These are phyloP conservation scores for Boletus vermiculosoides DNA, from an alignment of 768 basidiomycete genomes.

Conservation along the genomic window DNA sequence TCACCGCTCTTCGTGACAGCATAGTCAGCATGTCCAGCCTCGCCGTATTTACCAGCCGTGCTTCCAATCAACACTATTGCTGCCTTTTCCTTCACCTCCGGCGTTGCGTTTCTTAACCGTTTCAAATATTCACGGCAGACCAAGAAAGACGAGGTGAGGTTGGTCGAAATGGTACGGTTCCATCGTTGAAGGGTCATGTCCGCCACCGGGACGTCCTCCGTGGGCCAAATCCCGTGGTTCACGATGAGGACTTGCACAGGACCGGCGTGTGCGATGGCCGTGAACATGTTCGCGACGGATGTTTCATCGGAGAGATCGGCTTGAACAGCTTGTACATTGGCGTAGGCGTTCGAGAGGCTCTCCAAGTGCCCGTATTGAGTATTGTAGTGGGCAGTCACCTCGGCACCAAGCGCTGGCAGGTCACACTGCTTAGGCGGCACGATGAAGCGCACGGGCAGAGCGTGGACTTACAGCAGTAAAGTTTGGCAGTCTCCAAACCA, in stretches of 20 bases:
- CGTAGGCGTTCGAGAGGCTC: conserved; percentile 39
- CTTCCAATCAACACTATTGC: conserved; percentile 67
- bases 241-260: conserved; percentile 58
- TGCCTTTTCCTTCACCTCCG: conserved; percentile 51
- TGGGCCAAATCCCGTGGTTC: conserved; percentile 58
- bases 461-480: conserved; percentile 50
- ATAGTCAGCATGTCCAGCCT: conserved; percentile 66
- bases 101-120: conserved; percentile 38
- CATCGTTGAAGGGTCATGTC: conserved; percentile 63
- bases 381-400: conserved; percentile 72
- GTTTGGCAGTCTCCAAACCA: conserved; percentile 56
- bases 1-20: conserved; percentile 66
- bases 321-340: conserved; percentile 38
- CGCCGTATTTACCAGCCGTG: conserved; percentile 71
- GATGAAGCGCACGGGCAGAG: background rate
- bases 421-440: background rate
- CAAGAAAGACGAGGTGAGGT: conserved; percentile 67
- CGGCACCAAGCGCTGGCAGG: conserved; percentile 61
- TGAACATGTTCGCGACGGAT: conserved; percentile 52
- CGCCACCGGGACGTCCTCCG: conserved; percentile 47
- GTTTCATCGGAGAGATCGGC: conserved; percentile 60
- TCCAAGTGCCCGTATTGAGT: conserved; percentile 45
- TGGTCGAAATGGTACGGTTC: conserved; percentile 58
- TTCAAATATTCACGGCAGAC: conserved; percentile 61
- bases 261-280: conserved; percentile 37